Percentiles rank a stretch among this genome's conserved stretches.
Conservation (phyloP, 1,284 basidiomycete genomes). For the Naganishia cerealis region DNA sequence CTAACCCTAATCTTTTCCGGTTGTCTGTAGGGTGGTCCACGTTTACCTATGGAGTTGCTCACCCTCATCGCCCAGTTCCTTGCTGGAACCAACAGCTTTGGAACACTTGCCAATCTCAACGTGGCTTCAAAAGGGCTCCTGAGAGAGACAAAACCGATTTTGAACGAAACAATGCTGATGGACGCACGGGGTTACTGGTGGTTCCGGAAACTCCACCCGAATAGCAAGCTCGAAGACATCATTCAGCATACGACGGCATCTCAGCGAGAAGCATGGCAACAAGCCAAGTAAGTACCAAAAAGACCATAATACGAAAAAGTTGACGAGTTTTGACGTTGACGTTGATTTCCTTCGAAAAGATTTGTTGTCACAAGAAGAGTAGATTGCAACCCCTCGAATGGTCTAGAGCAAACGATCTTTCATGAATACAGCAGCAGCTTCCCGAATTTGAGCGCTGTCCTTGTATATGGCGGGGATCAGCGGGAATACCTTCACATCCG, state of each 20-base stretch:
- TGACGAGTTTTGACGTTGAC: neutral
- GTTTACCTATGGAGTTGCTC: neutral
- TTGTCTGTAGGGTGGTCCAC: neutral
- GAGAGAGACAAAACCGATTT: neutral
- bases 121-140: conserved; percentile 4
- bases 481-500: neutral
- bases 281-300: neutral
- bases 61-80: conserved; percentile 1
- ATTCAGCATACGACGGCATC: neutral
- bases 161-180: conserved; percentile 2
- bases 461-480: neutral
- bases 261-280: neutral
- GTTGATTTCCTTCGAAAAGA: neutral
- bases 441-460: neutral
- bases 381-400: neutral
- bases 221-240: neutral
- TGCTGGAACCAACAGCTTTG: conserved; percentile 3
- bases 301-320: neutral
- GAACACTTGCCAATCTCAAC: neutral
- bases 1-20: neutral
- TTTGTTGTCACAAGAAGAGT: neutral
- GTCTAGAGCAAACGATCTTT: neutral
- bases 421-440: neutral
- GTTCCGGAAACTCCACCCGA: neutral
- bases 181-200: neutral